These are phyloP conservation scores for Triticum turgidum DNA, from an alignment of 176 grass and related monocot genomes.

Conservation along the genomic window DNA sequence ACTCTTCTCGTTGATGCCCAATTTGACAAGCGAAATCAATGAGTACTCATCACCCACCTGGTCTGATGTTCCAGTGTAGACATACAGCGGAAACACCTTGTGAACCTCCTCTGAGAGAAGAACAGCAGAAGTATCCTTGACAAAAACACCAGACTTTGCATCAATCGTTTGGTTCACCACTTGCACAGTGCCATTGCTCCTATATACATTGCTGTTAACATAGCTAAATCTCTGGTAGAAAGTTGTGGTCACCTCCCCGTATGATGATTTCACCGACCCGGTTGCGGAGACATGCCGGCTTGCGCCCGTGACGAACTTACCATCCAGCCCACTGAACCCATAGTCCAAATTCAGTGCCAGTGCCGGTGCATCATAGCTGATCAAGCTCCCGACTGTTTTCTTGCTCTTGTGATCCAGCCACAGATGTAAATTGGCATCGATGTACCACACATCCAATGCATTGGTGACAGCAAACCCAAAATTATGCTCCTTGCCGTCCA, in stretches of 20 bases:
- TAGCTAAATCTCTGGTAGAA: constrained; percentile 41
- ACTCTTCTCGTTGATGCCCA: constrained; percentile 38
- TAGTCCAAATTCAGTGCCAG: constrained; percentile 4
- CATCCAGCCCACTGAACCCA: constrained; percentile 39
- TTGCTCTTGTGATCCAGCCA: constrained; percentile 47
- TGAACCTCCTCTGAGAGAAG: constrained; percentile 31
- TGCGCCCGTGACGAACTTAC: constrained; percentile 28
- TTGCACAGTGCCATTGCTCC: constrained; percentile 31
- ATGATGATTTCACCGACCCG: constrained; percentile 38
- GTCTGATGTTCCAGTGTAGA: constrained; percentile 35
- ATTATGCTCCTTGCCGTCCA: constrained; percentile 39
- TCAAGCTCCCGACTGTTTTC: constrained; percentile 22
- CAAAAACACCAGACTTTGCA: constrained; percentile 39
- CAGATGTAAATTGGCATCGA: constrained; percentile 46
- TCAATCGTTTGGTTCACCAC: constrained; percentile 47
- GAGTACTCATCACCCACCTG: constrained; percentile 33
- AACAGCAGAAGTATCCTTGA: constrained; percentile 5
- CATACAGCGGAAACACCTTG: constrained; percentile 36
- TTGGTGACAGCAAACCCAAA: constrained; percentile 45
- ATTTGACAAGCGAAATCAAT: constrained; percentile 15
- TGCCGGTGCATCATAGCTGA: constrained; percentile 27
- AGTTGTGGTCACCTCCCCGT: constrained; percentile 40
- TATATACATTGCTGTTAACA: constrained; percentile 30
- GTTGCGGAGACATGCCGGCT: constrained; percentile 31
- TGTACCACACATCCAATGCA: constrained; percentile 34